Conservation (phyloP, 208 protist genomes). For the Leptomonas seymouri region DNA sequence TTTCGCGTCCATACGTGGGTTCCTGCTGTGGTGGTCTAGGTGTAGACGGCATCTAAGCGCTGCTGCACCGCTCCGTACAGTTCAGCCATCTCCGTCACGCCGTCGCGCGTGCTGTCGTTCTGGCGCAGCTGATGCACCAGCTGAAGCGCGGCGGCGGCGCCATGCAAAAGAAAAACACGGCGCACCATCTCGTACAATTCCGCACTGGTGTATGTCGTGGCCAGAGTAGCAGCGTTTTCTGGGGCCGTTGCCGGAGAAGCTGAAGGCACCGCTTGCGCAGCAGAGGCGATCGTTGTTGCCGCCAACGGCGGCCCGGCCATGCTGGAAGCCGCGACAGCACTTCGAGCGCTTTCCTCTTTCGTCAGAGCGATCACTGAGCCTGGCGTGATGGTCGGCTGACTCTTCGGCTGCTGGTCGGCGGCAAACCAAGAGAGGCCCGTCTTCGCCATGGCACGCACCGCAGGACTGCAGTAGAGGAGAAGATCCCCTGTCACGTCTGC, state of each 20-base stretch:
- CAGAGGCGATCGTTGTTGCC: neutral
- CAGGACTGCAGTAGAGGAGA: constrained; percentile 29
- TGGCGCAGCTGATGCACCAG: constrained; percentile 20
- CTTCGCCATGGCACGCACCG: constrained; percentile 21
- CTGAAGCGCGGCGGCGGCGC: constrained; percentile 21
- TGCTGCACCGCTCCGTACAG: constrained; percentile 31
- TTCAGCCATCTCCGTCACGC: constrained; percentile 23
- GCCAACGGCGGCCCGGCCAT: too few relatives aligned
- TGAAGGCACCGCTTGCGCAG: neutral
- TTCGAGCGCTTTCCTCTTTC: too few relatives aligned
- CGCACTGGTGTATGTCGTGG: constrained; percentile 14
- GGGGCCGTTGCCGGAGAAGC: neutral
- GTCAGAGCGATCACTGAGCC: too few relatives aligned
- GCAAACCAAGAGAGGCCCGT: neutral
- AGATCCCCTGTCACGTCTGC: constrained; percentile 8
- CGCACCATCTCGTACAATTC: constrained; percentile 31
- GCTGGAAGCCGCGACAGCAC: too few relatives aligned
- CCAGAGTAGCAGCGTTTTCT: neutral
- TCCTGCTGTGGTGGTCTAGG: too few relatives aligned
- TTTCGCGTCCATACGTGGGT: too few relatives aligned
- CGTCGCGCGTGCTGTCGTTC: constrained; percentile 22
- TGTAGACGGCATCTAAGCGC: constrained; percentile 9
- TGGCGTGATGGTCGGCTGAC: neutral
- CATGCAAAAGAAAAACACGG: constrained; percentile 30
- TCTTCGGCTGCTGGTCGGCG: neutral